Evolutionary conservation across 2,329 filamentous ascomycete species (phyloP).

Genomic region (Sordariomycetes sp.): DNA sequence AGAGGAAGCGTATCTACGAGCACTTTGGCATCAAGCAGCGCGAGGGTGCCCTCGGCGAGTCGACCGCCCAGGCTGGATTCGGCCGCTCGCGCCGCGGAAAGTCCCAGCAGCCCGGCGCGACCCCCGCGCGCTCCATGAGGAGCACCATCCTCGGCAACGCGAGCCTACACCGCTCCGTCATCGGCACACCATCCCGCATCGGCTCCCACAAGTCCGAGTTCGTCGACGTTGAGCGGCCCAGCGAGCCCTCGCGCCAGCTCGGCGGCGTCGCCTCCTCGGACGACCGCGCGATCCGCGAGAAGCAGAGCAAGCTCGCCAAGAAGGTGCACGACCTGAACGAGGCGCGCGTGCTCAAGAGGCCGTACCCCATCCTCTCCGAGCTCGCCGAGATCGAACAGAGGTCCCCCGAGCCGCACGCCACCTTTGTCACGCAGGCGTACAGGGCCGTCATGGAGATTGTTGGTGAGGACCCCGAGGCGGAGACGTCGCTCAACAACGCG

Average conservation of each 20-base stretch:
- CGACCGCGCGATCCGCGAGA: slow-evolving; percentile 67
- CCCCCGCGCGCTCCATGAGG: slow-evolving; percentile 41
- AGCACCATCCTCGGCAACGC: slow-evolving; percentile 39
- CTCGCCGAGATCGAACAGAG: slow-evolving; percentile 63
- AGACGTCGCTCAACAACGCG: slow-evolving; percentile 44
- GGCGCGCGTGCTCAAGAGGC: slow-evolving; percentile 49
- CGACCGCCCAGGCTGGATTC: slow-evolving; percentile 35
- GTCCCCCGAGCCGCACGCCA: slow-evolving; percentile 56
- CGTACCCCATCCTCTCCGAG: slow-evolving; percentile 63
- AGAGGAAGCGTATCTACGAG: slow-evolving; percentile 85
- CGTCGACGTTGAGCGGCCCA: slow-evolving; percentile 51
- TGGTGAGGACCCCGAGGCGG: slow-evolving; percentile 51
- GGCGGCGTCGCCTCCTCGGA: slow-evolving; percentile 43
- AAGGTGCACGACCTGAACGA: slow-evolving; percentile 70
- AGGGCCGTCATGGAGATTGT: slow-evolving; percentile 68
- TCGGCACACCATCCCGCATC: slow-evolving; percentile 63
- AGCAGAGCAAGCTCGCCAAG: slow-evolving; percentile 68
- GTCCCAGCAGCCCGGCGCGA: slow-evolving; percentile 30
- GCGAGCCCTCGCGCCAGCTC: slow-evolving; percentile 22
- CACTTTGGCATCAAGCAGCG: slow-evolving; percentile 77
- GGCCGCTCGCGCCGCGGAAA: slow-evolving; percentile 44
- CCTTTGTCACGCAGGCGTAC: slow-evolving; percentile 72
- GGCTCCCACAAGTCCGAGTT: slow-evolving; percentile 53
- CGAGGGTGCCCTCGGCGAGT: slow-evolving; percentile 29
- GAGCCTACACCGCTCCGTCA: slow-evolving; percentile 68